Evolutionary conservation across 1,139 yeast genomes (phyloP).

Genomic region (Suhomyces taliae): DNA sequence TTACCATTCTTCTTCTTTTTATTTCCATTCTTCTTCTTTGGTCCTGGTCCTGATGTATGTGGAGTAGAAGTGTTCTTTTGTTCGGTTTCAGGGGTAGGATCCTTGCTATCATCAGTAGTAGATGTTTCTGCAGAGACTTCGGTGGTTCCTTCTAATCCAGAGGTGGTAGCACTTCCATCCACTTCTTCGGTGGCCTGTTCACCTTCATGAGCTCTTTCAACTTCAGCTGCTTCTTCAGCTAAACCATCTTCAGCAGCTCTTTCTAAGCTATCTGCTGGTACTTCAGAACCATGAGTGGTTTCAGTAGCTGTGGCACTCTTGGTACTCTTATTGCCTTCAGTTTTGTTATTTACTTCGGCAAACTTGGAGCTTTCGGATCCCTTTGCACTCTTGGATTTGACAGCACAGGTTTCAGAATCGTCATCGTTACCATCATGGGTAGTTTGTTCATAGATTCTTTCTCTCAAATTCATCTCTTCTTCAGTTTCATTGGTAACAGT

Average conservation of each 20-base stretch:
- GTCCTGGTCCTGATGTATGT: too few species aligned
- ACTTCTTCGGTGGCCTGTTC: background rate
- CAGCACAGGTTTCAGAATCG: too few species aligned
- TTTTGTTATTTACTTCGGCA: too few species aligned
- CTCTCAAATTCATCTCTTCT: slow-evolving; percentile 41
- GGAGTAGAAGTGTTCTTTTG: background rate
- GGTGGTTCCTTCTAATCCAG: background rate
- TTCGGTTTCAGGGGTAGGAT: slow-evolving; percentile 8
- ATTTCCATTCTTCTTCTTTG: slow-evolving; percentile 8
- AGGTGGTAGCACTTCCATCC: background rate
- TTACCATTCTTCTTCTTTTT: slow-evolving; percentile 11
- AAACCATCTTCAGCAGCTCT: background rate
- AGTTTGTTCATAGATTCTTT: slow-evolving; percentile 37
- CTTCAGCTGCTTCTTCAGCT: background rate
- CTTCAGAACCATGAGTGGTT: background rate
- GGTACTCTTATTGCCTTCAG: background rate
- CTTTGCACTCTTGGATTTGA: background rate
- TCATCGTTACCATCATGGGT: slow-evolving; percentile 4
- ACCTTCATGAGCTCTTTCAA: background rate
- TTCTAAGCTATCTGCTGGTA: background rate
- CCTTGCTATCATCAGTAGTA: slow-evolving; percentile 2
- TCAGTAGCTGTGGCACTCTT: background rate
- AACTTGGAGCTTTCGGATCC: background rate
- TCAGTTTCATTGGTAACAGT: slow-evolving; percentile 42
- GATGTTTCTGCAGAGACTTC: background rate